phyloP scores from a whole-genome alignment of 1,284 basidiomycete genomes.

The Ceratobasidium sp. region DNA sequence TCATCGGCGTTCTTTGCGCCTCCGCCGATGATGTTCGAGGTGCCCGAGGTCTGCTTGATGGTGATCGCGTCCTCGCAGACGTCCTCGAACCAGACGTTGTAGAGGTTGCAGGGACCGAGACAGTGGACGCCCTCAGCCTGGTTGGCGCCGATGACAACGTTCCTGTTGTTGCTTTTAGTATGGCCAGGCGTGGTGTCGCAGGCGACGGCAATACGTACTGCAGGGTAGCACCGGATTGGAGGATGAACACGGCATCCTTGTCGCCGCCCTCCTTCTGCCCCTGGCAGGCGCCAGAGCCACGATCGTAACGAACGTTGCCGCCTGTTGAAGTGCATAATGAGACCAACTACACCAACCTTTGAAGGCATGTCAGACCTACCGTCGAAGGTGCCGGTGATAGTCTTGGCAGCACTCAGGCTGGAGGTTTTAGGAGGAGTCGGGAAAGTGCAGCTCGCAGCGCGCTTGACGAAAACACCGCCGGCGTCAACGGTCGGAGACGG shows the following conservation, averaged over 20 bases:
- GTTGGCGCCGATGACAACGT: slow-evolving; percentile 58
- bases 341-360: background rate
- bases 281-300: slow-evolving; percentile 38
- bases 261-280: slow-evolving; percentile 44
- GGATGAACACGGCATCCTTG: slow-evolving; percentile 36
- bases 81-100: slow-evolving; percentile 52
- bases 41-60: slow-evolving; percentile 37
- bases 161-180: slow-evolving; percentile 55
- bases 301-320: slow-evolving; percentile 40
- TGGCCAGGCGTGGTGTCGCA: slow-evolving; percentile 56
- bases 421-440: slow-evolving; percentile 57
- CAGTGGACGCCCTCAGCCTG: slow-evolving; percentile 60
- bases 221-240: slow-evolving; percentile 55
- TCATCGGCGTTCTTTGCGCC: slow-evolving; percentile 46
- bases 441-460: slow-evolving; percentile 53
- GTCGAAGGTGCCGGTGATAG: slow-evolving; percentile 51
- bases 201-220: slow-evolving; percentile 50
- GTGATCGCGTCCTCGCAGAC: slow-evolving; percentile 52
- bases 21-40: slow-evolving; percentile 42
- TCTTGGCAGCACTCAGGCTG: slow-evolving; percentile 56
- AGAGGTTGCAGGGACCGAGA: no score
- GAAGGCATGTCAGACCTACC: background rate
- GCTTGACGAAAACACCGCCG: slow-evolving; percentile 21
- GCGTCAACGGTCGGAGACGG: slow-evolving; percentile 16
- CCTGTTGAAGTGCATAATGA: background rate